Evolutionary conservation across 2,329 filamentous ascomycete genomes (phyloP).

Genomic region (Alternaria sp.): DNA sequence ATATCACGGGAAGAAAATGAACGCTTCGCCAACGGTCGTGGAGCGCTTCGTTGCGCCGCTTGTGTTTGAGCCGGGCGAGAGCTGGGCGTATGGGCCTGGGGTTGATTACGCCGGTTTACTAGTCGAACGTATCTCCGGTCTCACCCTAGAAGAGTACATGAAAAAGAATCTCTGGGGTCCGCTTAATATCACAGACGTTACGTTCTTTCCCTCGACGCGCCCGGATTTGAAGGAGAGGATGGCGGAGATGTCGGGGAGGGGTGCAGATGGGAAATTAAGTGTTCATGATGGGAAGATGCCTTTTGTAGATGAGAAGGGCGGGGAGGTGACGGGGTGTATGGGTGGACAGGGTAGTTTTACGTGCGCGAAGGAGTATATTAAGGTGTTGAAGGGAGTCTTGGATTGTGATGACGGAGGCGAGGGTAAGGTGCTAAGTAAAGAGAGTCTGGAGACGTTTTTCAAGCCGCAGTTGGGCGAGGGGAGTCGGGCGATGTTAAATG

Average conservation of each 20-base stretch:
- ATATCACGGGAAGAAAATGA: slow-evolving; percentile 20
- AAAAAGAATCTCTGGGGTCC: slow-evolving; percentile 58
- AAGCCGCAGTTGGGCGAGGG: slow-evolving; percentile 34
- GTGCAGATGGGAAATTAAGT: slow-evolving; percentile 19
- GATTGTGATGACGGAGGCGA: slow-evolving; percentile 30
- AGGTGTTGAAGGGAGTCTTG: slow-evolving; percentile 39
- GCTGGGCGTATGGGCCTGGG: slow-evolving; percentile 58
- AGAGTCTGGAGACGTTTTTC: slow-evolving; percentile 38
- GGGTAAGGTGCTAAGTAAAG: slow-evolving; percentile 24
- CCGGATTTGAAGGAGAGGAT: slow-evolving; percentile 28
- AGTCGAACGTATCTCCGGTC: slow-evolving; percentile 51
- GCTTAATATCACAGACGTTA: slow-evolving; percentile 57
- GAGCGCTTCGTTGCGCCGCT: slow-evolving; percentile 49
- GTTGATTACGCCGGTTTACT: slow-evolving; percentile 58
- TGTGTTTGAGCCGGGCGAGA: slow-evolving; percentile 53
- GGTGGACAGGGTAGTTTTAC: slow-evolving; percentile 36
- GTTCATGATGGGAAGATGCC: slow-evolving; percentile 5
- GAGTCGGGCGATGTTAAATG: slow-evolving; percentile 27
- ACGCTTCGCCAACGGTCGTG: slow-evolving; percentile 48
- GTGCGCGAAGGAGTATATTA: slow-evolving; percentile 33
- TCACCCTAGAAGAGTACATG: slow-evolving; percentile 66
- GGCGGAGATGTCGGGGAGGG: slow-evolving; percentile 39
- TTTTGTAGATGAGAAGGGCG: slow-evolving; percentile 23
- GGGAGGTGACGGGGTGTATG: slow-evolving; percentile 28
- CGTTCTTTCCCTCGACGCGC: slow-evolving; percentile 55